Conservation (phyloP, 306 rosid genomes). For the Echinosophora koreensis region DNA sequence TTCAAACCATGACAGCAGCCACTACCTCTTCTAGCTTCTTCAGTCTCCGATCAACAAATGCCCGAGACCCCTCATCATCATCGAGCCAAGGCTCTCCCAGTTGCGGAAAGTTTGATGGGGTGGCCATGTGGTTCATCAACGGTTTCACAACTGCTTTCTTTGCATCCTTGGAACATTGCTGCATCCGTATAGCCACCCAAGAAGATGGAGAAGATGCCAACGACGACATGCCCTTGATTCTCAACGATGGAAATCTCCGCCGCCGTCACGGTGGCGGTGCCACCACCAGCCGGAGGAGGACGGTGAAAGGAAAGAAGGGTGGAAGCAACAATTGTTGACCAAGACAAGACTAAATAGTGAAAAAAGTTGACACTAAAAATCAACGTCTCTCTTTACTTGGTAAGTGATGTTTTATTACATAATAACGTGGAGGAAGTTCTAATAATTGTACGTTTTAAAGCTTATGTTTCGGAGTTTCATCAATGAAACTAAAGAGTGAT, state of each 20-base stretch:
- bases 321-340: not conserved
- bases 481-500: slow-evolving; percentile 1
- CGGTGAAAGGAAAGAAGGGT: slow-evolving; percentile 51
- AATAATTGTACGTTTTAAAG: slow-evolving; percentile 27
- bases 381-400: slow-evolving; percentile 29
- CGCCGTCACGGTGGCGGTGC: not conserved
- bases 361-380: not conserved
- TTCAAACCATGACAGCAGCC: slow-evolving; percentile 56
- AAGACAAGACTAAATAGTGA: not conserved
- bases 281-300: slow-evolving; percentile 40
- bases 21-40: slow-evolving; percentile 59
- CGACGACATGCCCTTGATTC: slow-evolving; percentile 67
- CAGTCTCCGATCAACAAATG: slow-evolving; percentile 60
- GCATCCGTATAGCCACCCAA: slow-evolving; percentile 65
- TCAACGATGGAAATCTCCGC: slow-evolving; percentile 60
- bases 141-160: slow-evolving; percentile 63
- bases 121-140: slow-evolving; percentile 63
- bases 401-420: slow-evolving; percentile 23
- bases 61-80: slow-evolving; percentile 49
- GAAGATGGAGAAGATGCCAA: slow-evolving; percentile 58
- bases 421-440: not conserved
- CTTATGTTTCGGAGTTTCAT: slow-evolving; percentile 33
- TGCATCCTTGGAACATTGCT: slow-evolving; percentile 63
- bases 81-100: slow-evolving; percentile 47
- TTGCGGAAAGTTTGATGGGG: slow-evolving; percentile 60